Evolutionary conservation across 2,329 filamentous ascomycete genomes (phyloP).

Genomic region (Talaromyces amestolkiae): DNA sequence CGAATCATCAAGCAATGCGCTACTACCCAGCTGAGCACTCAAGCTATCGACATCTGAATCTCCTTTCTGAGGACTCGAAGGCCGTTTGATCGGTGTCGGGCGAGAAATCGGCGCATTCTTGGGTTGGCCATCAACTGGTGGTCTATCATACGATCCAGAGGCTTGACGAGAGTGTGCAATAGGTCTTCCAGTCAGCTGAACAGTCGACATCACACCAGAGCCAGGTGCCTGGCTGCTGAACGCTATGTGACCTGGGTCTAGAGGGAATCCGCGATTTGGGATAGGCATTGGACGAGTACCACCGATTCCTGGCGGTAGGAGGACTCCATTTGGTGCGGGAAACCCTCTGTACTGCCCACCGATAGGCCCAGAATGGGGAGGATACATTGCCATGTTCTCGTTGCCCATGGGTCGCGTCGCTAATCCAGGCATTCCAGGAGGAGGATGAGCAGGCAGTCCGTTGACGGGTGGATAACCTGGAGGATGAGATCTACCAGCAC

Average conservation of each 20-base stretch:
- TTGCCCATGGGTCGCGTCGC: conserved; percentile 53
- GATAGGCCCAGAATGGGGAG: conserved; percentile 51
- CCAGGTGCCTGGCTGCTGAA: conserved; percentile 44
- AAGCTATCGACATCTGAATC: conserved; percentile 66
- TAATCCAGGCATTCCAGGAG: conserved; percentile 54
- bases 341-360: conserved; percentile 57
- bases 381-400: conserved; percentile 54
- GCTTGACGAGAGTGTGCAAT: conserved; percentile 71
- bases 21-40: conserved; percentile 81
- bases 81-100: conserved; percentile 83
- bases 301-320: conserved; percentile 57
- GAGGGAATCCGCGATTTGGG: conserved; percentile 53
- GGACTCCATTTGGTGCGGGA: conserved; percentile 49
- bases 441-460: conserved; percentile 54
- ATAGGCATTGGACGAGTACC: conserved; percentile 54
- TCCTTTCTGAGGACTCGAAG: conserved; percentile 60
- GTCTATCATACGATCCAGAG: conserved; percentile 62
- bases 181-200: conserved; percentile 25
- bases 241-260: conserved; percentile 29
- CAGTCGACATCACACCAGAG: conserved; percentile 22
- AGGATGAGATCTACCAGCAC: conserved; percentile 57
- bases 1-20: conserved; percentile 74
- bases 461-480: conserved; percentile 52
- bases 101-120: conserved; percentile 72
- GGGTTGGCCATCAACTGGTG: conserved; percentile 58